These are phyloP conservation scores for Penicillium canescens DNA, from an alignment of 495 filamentous ascomycete genomes.

Conservation along the genomic window DNA sequence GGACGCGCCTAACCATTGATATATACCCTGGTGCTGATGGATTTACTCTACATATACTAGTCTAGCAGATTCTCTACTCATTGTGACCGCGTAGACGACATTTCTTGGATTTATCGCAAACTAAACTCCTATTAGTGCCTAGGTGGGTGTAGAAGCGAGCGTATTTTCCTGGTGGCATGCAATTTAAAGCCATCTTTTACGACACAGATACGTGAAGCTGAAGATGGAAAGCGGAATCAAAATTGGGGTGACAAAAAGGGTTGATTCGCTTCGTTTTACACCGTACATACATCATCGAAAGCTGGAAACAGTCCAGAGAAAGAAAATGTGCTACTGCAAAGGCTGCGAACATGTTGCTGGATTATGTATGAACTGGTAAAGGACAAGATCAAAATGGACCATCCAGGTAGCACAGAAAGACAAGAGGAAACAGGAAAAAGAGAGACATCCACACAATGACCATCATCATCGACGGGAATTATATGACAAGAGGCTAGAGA, in stretches of 20 bases:
- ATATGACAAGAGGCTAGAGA: constrained; percentile 3
- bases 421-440: constrained; percentile 2
- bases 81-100: no score
- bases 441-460: constrained; percentile 10
- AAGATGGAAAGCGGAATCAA: no score
- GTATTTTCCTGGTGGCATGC: no score
- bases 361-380: constrained; percentile 4
- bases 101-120: no score
- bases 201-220: no score
- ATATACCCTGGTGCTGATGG: neutral
- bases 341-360: neutral
- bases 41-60: neutral
- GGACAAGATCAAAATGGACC: neutral
- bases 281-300: neutral
- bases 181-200: no score
- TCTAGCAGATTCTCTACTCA: no score
- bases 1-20: neutral
- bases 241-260: neutral
- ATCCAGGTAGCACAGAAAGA: neutral
- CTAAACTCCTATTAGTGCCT: no score
- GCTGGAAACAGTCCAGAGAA: neutral
- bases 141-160: no score
- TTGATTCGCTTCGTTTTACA: neutral
- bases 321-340: no score
- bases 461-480: constrained; percentile 8